A percentile compares a stretch with the other conserved stretches of the same genome.
Conservation (phyloP, 78 protist species). For the Anaeramoeba flamelloides region DNA sequence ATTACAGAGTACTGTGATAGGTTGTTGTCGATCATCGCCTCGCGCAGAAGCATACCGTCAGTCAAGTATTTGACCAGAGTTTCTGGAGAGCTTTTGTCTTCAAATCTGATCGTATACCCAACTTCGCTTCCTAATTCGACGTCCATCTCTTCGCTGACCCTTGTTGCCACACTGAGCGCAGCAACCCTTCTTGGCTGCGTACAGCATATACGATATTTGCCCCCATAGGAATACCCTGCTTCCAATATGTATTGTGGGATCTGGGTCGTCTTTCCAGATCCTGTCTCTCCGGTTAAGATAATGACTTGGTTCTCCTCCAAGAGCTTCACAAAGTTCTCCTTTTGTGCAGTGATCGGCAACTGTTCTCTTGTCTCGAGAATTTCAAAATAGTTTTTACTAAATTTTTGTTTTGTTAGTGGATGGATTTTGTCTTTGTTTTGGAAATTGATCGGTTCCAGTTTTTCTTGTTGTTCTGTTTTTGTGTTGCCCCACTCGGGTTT, state of each 20-base stretch:
- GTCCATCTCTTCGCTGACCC: constrained; percentile 84
- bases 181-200: constrained; percentile 99
- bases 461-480: no score
- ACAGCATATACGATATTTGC: constrained; percentile 58
- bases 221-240: constrained; percentile 53
- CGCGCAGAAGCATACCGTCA: constrained; percentile 97
- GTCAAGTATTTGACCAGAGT: constrained; percentile 59
- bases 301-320: constrained; percentile 47
- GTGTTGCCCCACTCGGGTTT: no score
- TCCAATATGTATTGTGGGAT: constrained; percentile 81
- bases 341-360: neutral
- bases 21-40: constrained; percentile 83
- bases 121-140: constrained; percentile 12
- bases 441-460: no score
- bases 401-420: no score
- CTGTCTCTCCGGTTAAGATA: constrained; percentile 72
- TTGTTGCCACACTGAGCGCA: constrained; percentile 90
- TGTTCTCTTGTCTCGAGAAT: neutral
- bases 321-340: constrained; percentile 31
- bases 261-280: constrained; percentile 77
- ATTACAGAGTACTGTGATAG: constrained; percentile 38
- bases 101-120: constrained; percentile 76
- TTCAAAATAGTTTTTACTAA: neutral
- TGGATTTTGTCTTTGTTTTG: no score
- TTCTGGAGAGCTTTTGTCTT: constrained; percentile 27